These are phyloP conservation scores for Verticillium albo-atrum DNA, from an alignment of 2,329 filamentous ascomycete genomes.

Conservation along the genomic window DNA sequence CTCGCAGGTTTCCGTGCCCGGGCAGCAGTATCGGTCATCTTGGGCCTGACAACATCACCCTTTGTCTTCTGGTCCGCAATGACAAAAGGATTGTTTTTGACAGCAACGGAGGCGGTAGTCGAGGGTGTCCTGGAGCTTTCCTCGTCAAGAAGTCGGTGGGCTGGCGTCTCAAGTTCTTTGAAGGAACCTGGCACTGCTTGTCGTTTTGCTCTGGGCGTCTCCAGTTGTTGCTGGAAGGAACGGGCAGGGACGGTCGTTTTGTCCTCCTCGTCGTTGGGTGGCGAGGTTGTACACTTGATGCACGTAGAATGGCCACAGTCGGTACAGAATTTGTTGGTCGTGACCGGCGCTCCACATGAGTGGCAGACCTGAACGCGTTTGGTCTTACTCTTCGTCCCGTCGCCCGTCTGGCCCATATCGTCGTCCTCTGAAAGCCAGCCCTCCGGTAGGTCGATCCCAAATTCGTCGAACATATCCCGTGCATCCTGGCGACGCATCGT, in stretches of 20 bases:
- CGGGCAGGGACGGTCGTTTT: neutral
- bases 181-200: neutral
- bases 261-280: conserved; percentile 15
- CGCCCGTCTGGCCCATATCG: conserved; percentile 17
- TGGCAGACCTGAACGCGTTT: conserved; percentile 39
- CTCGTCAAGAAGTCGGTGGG: neutral
- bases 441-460: conserved; percentile 39
- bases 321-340: conserved; percentile 33
- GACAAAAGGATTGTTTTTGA: conserved; percentile 27
- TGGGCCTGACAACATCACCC: conserved; percentile 14
- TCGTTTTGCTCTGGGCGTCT: neutral
- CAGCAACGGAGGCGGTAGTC: conserved; percentile 3
- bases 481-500: conserved; percentile 35
- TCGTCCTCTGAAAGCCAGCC: conserved; percentile 42
- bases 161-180: neutral
- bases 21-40: conserved; percentile 13
- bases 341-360: conserved; percentile 39
- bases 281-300: conserved; percentile 36
- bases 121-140: neutral
- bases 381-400: conserved; percentile 23
- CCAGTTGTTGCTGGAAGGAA: neutral
- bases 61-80: conserved; percentile 21
- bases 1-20: conserved; percentile 13
- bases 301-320: conserved; percentile 49
- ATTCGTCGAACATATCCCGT: conserved; percentile 41